phyloP scores from a whole-genome alignment of 2,329 filamentous ascomycete species.

The Ambrosiella xylebori region DNA sequence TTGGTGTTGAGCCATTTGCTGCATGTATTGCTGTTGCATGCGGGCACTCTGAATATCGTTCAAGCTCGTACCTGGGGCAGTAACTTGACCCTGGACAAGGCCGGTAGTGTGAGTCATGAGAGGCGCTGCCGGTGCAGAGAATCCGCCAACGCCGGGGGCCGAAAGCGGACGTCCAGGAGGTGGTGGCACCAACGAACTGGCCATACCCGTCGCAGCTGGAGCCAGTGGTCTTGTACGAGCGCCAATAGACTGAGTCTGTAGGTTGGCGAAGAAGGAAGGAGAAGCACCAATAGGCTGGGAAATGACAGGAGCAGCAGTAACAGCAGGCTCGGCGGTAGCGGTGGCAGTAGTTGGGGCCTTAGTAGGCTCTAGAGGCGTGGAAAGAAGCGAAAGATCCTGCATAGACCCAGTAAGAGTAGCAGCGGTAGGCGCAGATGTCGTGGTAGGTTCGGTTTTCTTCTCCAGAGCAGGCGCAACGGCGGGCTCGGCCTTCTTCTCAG shows the following conservation, averaged over 20 bases:
- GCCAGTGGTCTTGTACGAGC: constrained; percentile 20
- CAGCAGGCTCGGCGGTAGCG: constrained; percentile 11
- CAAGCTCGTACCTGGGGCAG: constrained; percentile 59
- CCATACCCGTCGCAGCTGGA: constrained; percentile 16
- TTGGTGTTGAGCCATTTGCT: constrained; percentile 27
- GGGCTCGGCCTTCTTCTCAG: constrained; percentile 5
- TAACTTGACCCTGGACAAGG: constrained; percentile 40
- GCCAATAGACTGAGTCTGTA: constrained; percentile 24
- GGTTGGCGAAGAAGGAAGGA: constrained; percentile 37
- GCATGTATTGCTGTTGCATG: constrained; percentile 42
- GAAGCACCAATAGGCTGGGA: constrained; percentile 35
- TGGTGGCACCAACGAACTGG: constrained; percentile 34
- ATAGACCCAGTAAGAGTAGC: constrained; percentile 41
- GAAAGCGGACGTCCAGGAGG: constrained; percentile 69
- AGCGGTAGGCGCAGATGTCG: constrained; percentile 16
- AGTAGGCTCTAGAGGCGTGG: constrained; percentile 34
- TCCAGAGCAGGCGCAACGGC: not conserved
- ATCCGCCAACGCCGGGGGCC: constrained; percentile 57
- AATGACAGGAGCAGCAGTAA: constrained; percentile 21
- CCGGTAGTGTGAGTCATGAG: constrained; percentile 78
- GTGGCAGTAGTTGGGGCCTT: constrained; percentile 21
- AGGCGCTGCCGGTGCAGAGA: constrained; percentile 44
- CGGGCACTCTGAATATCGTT: constrained; percentile 53
- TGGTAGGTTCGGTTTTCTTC: constrained; percentile 19
- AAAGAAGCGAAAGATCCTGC: constrained; percentile 38